A percentile compares a stretch with the other conserved stretches of the same genome.
These are phyloP conservation scores for Trypanosoma conorhini DNA, from an alignment of 208 protist genomes.

Conservation along the genomic window DNA sequence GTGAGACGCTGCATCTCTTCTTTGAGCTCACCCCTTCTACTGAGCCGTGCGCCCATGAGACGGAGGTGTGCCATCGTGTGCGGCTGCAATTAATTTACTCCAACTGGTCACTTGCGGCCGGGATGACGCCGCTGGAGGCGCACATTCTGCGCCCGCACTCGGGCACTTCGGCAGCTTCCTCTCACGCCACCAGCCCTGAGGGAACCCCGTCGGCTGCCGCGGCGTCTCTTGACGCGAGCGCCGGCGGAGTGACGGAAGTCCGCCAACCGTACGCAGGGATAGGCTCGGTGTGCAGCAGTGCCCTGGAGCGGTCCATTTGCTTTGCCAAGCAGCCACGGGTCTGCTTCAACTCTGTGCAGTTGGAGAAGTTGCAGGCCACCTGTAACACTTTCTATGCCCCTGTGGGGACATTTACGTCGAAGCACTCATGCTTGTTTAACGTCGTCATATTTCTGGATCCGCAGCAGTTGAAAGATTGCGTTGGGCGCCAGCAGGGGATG, in stretches of 20 bases:
- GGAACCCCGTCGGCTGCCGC: neutral
- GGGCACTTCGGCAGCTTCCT: neutral
- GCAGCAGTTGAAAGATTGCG: constrained; percentile 41
- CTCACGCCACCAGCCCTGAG: neutral
- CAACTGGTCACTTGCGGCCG: constrained; percentile 37
- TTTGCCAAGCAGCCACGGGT: constrained; percentile 16
- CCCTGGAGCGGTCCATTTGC: neutral
- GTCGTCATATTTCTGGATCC: constrained; percentile 68
- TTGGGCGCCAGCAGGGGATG: constrained; percentile 40
- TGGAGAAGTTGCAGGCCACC: constrained; percentile 38
- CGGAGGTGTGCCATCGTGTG: constrained; percentile 54
- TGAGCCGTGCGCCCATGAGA: constrained; percentile 24
- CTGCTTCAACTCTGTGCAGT: constrained; percentile 42
- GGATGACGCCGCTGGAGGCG: constrained; percentile 1
- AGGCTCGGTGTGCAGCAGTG: constrained; percentile 2
- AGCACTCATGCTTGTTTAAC: constrained; percentile 73
- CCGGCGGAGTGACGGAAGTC: neutral
- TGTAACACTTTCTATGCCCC: constrained; percentile 66
- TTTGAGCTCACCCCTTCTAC: constrained; percentile 65
- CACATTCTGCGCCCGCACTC: constrained; percentile 17
- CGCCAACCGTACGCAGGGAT: neutral
- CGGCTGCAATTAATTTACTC: constrained; percentile 80
- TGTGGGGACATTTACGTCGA: constrained; percentile 58
- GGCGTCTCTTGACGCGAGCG: neutral
- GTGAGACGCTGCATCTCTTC: constrained; percentile 46